Evolutionary conservation across 192 early-diverging fungal species (phyloP).

Genomic region (Coemansia sp.): DNA sequence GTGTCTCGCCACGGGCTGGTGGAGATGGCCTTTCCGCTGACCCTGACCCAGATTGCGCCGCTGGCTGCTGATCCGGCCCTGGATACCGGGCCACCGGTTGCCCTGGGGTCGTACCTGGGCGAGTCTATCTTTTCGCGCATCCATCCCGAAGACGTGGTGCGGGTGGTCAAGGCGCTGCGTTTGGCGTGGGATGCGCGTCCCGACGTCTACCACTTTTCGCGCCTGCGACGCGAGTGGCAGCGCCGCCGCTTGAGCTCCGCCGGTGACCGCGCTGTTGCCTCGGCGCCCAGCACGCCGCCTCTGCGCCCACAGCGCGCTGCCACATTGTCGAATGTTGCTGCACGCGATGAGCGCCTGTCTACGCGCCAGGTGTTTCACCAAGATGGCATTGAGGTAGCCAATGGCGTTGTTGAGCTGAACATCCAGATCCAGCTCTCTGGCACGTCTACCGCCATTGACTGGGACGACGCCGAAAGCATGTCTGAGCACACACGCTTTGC

Average conservation of each 20-base stretch:
- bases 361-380: conserved; percentile 18
- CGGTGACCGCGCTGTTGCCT: conserved; percentile 18
- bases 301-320: conserved; percentile 29
- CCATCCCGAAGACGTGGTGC: conserved; percentile 49
- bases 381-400: conserved; percentile 50
- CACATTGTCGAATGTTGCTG: conserved; percentile 9
- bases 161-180: conserved; percentile 48
- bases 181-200: conserved; percentile 52
- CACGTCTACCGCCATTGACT: conserved; percentile 21
- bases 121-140: conserved; percentile 51
- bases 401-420: conserved; percentile 47
- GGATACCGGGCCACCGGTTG: conserved; percentile 23
- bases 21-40: conserved; percentile 50
- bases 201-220: conserved; percentile 49
- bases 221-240: conserved; percentile 55
- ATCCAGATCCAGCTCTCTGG: conserved; percentile 43
- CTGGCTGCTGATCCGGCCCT: conserved; percentile 19
- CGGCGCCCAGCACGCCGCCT: conserved; percentile 36
- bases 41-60: conserved; percentile 20
- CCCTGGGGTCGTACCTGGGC: conserved; percentile 41
- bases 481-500: conserved; percentile 49
- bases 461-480: conserved; percentile 32
- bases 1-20: conserved; percentile 55
- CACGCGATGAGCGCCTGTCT: background rate
- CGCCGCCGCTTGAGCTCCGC: conserved; percentile 23